Evolutionary conservation across 2,329 filamentous ascomycete genomes (phyloP).

Genomic region (Penicillium sp.): DNA sequence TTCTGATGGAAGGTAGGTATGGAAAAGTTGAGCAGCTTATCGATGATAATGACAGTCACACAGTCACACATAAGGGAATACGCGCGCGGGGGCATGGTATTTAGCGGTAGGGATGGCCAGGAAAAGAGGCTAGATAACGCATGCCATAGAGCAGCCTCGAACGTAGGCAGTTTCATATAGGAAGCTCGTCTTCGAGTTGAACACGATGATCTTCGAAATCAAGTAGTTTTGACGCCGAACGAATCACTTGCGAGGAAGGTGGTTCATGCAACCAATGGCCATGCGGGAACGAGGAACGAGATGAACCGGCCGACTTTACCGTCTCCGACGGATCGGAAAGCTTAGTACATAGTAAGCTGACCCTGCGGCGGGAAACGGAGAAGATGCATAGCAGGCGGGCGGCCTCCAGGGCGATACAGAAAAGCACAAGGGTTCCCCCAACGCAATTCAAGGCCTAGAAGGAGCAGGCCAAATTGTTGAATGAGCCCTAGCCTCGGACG

Average conservation of each 20-base stretch:
- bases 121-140: conserved; percentile 38
- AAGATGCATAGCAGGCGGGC: conserved; percentile 23
- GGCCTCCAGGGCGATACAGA: conserved; percentile 26
- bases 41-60: conserved; percentile 42
- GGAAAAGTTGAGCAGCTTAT: conserved; percentile 44
- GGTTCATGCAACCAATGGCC: conserved; percentile 56
- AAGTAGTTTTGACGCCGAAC: conserved; percentile 28
- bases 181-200: conserved; percentile 35
- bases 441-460: conserved; percentile 28
- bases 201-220: conserved; percentile 39
- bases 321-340: conserved; percentile 27
- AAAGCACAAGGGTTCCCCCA: conserved; percentile 27
- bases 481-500: conserved; percentile 24
- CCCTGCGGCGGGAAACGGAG: conserved; percentile 15
- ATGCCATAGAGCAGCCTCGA: conserved; percentile 44
- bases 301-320: conserved; percentile 31
- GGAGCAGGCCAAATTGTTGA: conserved; percentile 29
- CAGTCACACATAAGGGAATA: conserved; percentile 39
- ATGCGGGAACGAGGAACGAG: conserved; percentile 53
- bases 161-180: conserved; percentile 39
- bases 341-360: conserved; percentile 30
- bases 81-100: conserved; percentile 37
- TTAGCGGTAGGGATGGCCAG: conserved; percentile 30
- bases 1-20: no score
- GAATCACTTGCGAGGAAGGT: conserved; percentile 28